phyloP scores from a whole-genome alignment of 2,329 filamentous ascomycete genomes.

The Claviceps spartinae region DNA sequence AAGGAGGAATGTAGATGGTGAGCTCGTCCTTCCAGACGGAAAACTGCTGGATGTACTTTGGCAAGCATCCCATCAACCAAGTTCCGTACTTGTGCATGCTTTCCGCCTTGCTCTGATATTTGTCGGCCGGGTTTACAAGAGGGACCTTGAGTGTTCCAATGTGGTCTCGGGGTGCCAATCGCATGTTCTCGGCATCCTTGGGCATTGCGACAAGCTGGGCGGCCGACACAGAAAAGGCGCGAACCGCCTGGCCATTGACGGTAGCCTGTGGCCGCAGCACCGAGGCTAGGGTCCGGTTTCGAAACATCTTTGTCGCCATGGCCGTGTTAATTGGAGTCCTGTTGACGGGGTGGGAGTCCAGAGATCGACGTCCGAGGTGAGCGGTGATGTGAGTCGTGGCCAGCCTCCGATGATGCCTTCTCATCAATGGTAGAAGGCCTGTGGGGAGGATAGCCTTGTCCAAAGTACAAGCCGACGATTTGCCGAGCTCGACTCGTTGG shows the following conservation, averaged over 20 bases:
- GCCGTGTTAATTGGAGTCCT: slow-evolving; percentile 26
- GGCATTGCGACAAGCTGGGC: slow-evolving; percentile 39
- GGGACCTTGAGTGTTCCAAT: slow-evolving; percentile 58
- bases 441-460: not conserved
- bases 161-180: slow-evolving; percentile 45
- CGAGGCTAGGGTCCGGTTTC: slow-evolving; percentile 41
- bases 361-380: slow-evolving; percentile 1
- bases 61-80: slow-evolving; percentile 91
- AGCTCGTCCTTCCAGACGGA: slow-evolving; percentile 99
- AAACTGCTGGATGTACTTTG: slow-evolving; percentile 98
- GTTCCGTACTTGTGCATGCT: slow-evolving; percentile 87
- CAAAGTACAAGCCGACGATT: slow-evolving; percentile 14
- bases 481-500: slow-evolving; percentile 13
- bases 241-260: slow-evolving; percentile 27
- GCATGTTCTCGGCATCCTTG: slow-evolving; percentile 52
- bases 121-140: slow-evolving; percentile 84
- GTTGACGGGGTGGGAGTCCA: slow-evolving; percentile 24
- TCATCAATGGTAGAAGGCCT: not conserved
- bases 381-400: not conserved
- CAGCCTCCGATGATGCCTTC: not conserved
- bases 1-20: slow-evolving; percentile 79
- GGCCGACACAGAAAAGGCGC: slow-evolving; percentile 38
- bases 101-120: slow-evolving; percentile 76
- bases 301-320: slow-evolving; percentile 49
- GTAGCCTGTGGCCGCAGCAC: slow-evolving; percentile 36